Evolutionary conservation across 352 stramenopile species (phyloP), one percentile per base, ranked within the genome.

Genomic region (Blastocystis sp.): DNA sequence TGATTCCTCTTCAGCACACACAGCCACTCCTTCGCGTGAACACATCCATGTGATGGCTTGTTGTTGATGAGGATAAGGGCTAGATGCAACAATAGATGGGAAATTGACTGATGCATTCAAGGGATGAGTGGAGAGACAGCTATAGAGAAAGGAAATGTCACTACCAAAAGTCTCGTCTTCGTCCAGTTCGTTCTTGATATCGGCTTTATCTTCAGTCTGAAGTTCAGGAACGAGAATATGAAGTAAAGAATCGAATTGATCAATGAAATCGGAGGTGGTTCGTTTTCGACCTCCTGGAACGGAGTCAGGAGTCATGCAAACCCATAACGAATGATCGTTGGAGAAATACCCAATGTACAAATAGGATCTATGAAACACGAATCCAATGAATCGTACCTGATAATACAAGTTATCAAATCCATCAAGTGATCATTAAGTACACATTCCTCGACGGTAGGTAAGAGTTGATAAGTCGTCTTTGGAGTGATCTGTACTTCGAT

Each of bases 91-190:
- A 43, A 27, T 52, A 6, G 42, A 14, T 9, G 71, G 71, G 3
- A 83, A 51, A 9, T 29, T 14, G 14, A 49, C 3, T 11, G n/a
- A 3, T 9, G 6, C 51, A 11, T 57, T n/a, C 3, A 83, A 42
- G 9, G 46, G 46, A n/a, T 66, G 71, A 37, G 66, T 83, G 1
- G 16, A 37, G 16, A 83, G 51, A 83, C 71, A 83, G 12, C 42
- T 65, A 27, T 83, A 83, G 27, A 83, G 71, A 51, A 83, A 83
- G 9, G 71, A 46, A 46, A 83, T 14, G 16, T 83, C 71, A n/a
- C 42, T 65, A 24, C 71, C 71, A 24, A 83, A 52, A 11, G 46
- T 39, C 11, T 83, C 71, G 12, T 83, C 71, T 6, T 43, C 39
- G 14, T 83, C 71, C 5, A 35, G 21, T 16, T 27, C 37, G 65